Base-by-base conservation (phyloP, 2,329 filamentous ascomycete genomes). In the Chlorencoelia australis region DNA sequence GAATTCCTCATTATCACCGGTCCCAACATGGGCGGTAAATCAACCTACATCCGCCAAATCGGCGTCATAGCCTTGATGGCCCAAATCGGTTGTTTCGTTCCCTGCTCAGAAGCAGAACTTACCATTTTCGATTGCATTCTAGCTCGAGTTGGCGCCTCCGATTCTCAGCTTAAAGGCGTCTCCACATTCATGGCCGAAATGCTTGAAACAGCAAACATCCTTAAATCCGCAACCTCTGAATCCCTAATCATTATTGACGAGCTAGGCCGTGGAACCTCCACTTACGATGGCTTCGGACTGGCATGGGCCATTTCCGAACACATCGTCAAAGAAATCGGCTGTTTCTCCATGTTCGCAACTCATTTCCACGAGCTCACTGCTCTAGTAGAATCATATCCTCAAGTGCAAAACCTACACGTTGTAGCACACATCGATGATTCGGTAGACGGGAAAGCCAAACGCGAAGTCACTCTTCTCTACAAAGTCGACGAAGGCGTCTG, bases 101-200 rank as follows among this genome's bases (percentile, higher is more conserved):
- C 91, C 1, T 95, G 88, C 53, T 67, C 79, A 3, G 79, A 86
- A 56, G 91, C 93, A 10, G 88, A 96, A 59, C 65, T 98, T 29
- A 94, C 85, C 11, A 87, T 98, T 40, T 98, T 95, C 58, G 91
- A 98, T 64, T 91, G 86, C 44, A 94, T 98, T 43, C 80, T 98
- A 25, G 91, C 93, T 0, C 82, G 91, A 50, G 91, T 98, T 0
- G 91, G 93, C 27, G 93, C 91, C 5, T 91, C 83, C 50, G 93
- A 98, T 62, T 94, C 85, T 5, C 91, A 96, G 60, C 79, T 98
- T 45, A 96, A 96, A 63, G 91, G 91, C 22, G 91, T 98, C 2
- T 94, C 86, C 3, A 98, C 91, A 0, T 98, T 98, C 61, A 98
- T 98, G 93, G 91, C 91, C 2, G 91, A 98, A 64, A 98, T 98